Evolutionary conservation across 23 red algal genomes (phyloP).

Genomic region (Gracilaria gracilis): DNA sequence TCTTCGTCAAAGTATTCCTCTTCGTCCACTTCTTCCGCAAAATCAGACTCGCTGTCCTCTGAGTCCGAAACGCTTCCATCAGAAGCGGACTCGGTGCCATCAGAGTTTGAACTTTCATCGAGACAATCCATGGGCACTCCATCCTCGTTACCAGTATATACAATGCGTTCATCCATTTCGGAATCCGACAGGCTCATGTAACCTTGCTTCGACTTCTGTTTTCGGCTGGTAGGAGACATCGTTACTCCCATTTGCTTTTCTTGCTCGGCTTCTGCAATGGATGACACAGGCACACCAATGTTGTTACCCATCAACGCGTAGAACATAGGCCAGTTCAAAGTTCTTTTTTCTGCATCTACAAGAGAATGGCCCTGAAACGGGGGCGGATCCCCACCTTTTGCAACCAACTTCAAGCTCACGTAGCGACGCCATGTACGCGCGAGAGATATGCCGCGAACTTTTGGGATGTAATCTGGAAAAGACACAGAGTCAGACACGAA

Average conservation of each 20-base stretch:
- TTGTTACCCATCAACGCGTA: slow-evolving; percentile 58
- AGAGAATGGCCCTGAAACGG: slow-evolving; percentile 66
- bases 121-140: slow-evolving; percentile 35
- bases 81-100: background rate
- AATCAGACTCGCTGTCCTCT: background rate
- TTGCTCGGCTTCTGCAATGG: slow-evolving; percentile 29
- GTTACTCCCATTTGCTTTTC: background rate
- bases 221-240: background rate
- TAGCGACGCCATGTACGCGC: slow-evolving; percentile 65
- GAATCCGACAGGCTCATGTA: slow-evolving; percentile 11
- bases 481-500: background rate
- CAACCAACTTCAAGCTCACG: slow-evolving; percentile 21
- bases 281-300: slow-evolving; percentile 27
- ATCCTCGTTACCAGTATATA: slow-evolving; percentile 69
- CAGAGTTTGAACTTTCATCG: slow-evolving; percentile 13
- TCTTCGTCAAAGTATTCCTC: slow-evolving; percentile 61
- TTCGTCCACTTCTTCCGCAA: slow-evolving; percentile 25
- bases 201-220: slow-evolving; percentile 10
- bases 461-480: slow-evolving; percentile 83
- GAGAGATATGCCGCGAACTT: slow-evolving; percentile 76
- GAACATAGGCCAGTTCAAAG: slow-evolving; percentile 79
- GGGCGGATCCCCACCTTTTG: background rate
- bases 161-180: slow-evolving; percentile 35
- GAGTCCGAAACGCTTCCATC: slow-evolving; percentile 10
- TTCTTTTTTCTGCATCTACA: slow-evolving; percentile 65